A percentile compares a stretch with the other conserved stretches of the same genome.
phyloP scores from a whole-genome alignment of 441 rosid species.

The Jatropha multifida region DNA sequence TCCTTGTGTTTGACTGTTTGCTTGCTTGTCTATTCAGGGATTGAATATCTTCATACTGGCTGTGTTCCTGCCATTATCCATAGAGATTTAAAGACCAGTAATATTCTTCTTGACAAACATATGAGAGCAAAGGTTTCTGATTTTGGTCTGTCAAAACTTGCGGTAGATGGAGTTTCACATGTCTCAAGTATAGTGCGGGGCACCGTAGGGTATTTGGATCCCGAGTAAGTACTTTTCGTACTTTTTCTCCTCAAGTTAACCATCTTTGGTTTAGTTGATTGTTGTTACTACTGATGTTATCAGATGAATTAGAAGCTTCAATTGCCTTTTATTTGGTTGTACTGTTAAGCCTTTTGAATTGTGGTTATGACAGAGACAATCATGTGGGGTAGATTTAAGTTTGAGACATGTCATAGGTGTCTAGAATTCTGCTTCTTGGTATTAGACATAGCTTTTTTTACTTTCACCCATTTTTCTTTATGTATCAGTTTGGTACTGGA shows the following conservation, averaged over 20 bases:
- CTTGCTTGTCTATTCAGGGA: slow-evolving; percentile 49
- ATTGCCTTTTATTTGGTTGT: background rate
- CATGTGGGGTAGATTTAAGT: background rate
- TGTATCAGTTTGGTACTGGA: background rate
- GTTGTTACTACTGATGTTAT: no score
- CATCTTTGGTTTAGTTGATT: background rate
- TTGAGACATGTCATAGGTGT: background rate
- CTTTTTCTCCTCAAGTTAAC: slow-evolving; percentile 10
- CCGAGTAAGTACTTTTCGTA: slow-evolving; percentile 63
- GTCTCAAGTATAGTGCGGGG: slow-evolving; percentile 98
- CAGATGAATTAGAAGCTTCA: background rate
- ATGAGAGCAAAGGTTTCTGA: slow-evolving; percentile 95
- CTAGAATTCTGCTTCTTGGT: background rate
- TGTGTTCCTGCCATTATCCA: slow-evolving; percentile 98
- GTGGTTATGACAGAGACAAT: background rate
- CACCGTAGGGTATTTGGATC: slow-evolving; percentile 95
- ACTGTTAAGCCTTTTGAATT: background rate
- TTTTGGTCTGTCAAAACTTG: slow-evolving; percentile 89
- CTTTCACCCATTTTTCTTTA: background rate
- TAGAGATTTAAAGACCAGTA: slow-evolving; percentile 91
- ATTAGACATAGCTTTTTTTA: background rate
- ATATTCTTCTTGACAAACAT: slow-evolving; percentile 86
- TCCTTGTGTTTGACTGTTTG: background rate
- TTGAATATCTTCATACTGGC: slow-evolving; percentile 95
- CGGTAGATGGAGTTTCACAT: slow-evolving; percentile 88